These are phyloP conservation scores for Nannochloris sp. DNA, from an alignment of 139 green algal species.

Conservation along the genomic window DNA sequence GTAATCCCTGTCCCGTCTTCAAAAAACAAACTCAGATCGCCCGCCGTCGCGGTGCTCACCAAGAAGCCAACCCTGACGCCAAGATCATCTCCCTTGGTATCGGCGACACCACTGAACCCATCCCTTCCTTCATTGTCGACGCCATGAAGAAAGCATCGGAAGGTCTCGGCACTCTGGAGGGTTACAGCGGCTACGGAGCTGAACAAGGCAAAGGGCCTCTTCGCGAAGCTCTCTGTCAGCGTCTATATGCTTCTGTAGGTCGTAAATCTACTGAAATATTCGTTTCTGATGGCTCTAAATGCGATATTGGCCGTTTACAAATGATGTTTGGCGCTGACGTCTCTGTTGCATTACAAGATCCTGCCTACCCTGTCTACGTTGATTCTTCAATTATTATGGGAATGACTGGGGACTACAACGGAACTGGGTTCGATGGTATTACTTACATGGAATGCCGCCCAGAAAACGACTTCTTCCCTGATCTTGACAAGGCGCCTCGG, in stretches of 20 bases:
- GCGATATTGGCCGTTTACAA: constrained; percentile 95
- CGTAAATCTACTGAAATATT: constrained; percentile 84
- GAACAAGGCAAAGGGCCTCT: constrained; percentile 84
- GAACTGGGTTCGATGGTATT: constrained; percentile 78
- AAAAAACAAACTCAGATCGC: constrained; percentile 69
- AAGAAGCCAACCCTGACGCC: constrained; percentile 86
- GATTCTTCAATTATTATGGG: constrained; percentile 98
- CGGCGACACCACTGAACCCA: constrained; percentile 98
- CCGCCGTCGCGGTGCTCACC: constrained; percentile 76
- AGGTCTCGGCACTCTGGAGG: constrained; percentile 81
- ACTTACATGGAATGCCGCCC: constrained; percentile 91
- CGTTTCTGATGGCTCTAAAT: constrained; percentile 97
- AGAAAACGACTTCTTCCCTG: constrained; percentile 97
- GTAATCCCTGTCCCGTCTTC: neutral
- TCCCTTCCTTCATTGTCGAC: constrained; percentile 77
- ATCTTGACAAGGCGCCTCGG: constrained; percentile 65
- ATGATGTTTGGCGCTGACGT: constrained; percentile 66
- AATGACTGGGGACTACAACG: constrained; percentile 80
- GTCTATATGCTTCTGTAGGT: constrained; percentile 71
- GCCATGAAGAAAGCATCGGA: constrained; percentile 73
- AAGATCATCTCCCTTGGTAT: constrained; percentile 97
- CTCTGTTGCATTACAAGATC: constrained; percentile 80
- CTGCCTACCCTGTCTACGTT: constrained; percentile 98
- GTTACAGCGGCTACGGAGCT: constrained; percentile 95
- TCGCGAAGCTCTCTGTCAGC: constrained; percentile 66